Conservation (phyloP, 371 early-diverging fungal genomes). For the Haplosporangium sp. region DNA sequence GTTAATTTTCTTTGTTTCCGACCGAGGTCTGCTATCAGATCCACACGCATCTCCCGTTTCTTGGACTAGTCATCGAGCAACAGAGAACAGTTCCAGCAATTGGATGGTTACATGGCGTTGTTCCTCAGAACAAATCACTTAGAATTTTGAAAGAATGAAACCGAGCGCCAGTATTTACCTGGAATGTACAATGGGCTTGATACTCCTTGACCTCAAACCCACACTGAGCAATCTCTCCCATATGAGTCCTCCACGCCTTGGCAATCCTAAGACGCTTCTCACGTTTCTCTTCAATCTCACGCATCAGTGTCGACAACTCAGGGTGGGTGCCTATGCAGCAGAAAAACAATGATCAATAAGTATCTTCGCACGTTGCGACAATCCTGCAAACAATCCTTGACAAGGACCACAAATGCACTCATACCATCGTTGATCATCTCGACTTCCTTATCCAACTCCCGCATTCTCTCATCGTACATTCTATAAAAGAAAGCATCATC, state of each 20-base stretch:
- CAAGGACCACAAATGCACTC: background rate
- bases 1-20: conserved; percentile 27
- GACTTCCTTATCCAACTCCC: conserved; percentile 68
- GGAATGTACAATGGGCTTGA: conserved; percentile 59
- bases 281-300: conserved; percentile 68
- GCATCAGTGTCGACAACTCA: conserved; percentile 64
- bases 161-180: conserved; percentile 15
- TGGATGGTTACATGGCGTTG: background rate
- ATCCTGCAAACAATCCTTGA: no score
- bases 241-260: conserved; percentile 66
- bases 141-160: no score
- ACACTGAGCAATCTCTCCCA: conserved; percentile 60
- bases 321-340: conserved; percentile 51
- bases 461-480: conserved; percentile 71
- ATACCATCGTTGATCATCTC: conserved; percentile 69
- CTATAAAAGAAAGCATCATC: conserved; percentile 31
- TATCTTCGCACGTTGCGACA: no score
- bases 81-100: background rate
- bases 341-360: background rate
- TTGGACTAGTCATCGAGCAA: conserved; percentile 23
- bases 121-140: background rate
- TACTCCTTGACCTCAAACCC: conserved; percentile 70
- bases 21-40: conserved; percentile 21
- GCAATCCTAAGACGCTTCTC: conserved; percentile 63
- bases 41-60: conserved; percentile 31